Evolutionary conservation across 2,329 filamentous ascomycete species (phyloP).

Genomic region (Penicillium hordei): DNA sequence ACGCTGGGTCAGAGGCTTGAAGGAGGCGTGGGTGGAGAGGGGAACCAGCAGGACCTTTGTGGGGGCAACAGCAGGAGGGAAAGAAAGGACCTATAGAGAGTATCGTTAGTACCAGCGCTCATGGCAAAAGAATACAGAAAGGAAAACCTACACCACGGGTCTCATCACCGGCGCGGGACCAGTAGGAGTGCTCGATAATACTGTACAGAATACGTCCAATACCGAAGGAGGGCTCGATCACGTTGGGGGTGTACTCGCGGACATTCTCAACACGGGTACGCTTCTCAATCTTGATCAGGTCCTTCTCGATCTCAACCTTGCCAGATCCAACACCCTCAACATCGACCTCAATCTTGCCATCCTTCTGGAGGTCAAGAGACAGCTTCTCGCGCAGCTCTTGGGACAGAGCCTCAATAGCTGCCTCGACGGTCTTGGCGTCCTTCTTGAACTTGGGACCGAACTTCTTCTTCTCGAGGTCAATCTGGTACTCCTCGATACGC

Average conservation of each 20-base stretch:
- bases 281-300: conserved; percentile 81
- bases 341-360: conserved; percentile 74
- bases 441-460: conserved; percentile 96
- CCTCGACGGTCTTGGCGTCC: conserved; percentile 81
- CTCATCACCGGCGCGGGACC: conserved; percentile 81
- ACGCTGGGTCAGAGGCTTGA: conserved; percentile 72
- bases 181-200: conserved; percentile 92
- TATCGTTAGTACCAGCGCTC: conserved; percentile 9
- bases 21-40: conserved; percentile 75
- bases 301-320: conserved; percentile 75
- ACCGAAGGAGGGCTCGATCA: conserved; percentile 96
- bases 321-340: conserved; percentile 67
- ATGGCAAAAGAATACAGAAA: neutral
- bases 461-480: conserved; percentile 90
- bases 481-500: conserved; percentile 79
- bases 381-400: conserved; percentile 82
- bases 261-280: conserved; percentile 78
- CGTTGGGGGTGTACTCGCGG: conserved; percentile 90
- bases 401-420: conserved; percentile 69
- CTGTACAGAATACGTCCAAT: conserved; percentile 93
- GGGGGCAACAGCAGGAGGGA: conserved; percentile 77
- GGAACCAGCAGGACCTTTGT: conserved; percentile 94
- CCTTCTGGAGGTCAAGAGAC: conserved; percentile 68
- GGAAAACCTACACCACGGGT: conserved; percentile 72
- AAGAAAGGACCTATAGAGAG: conserved; percentile 62